Percentiles rank a stretch among this genome's conserved stretches.
Evolutionary conservation across 257 asterid genomes (phyloP).

Genomic region (Galeopsis tetrahit): DNA sequence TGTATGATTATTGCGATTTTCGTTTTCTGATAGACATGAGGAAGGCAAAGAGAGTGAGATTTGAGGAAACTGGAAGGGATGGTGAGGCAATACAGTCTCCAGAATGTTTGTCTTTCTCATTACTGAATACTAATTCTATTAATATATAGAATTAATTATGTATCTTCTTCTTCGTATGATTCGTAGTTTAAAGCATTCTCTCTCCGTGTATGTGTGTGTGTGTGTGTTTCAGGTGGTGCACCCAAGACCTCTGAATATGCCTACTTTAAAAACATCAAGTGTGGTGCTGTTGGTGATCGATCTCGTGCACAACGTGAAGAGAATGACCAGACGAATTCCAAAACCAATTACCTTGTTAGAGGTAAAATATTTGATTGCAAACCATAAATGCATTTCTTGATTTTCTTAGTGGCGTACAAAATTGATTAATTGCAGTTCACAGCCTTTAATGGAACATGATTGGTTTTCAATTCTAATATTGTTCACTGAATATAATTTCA

Average conservation of each 20-base stretch:
- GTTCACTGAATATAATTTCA: conserved; percentile 35
- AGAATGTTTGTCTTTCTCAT: conserved; percentile 42
- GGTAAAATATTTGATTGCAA: conserved; percentile 44
- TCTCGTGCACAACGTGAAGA: conserved; percentile 37
- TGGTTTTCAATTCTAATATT: conserved; percentile 3
- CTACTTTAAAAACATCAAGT: conserved; percentile 67
- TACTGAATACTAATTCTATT: conserved; percentile 19
- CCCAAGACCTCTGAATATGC: conserved; percentile 89
- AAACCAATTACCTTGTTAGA: conserved; percentile 30
- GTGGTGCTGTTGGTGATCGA: conserved; percentile 37
- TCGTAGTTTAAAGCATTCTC: conserved; percentile 2
- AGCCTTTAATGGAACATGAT: conserved; percentile 3
- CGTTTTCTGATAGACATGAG: conserved; percentile 40
- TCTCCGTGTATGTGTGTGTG: not conserved
- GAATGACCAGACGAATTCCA: conserved; percentile 36
- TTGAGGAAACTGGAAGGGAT: conserved; percentile 41
- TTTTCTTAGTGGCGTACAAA: conserved; percentile 6
- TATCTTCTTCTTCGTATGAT: conserved; percentile 5
- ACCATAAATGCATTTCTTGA: not conserved
- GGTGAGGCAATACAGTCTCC: conserved; percentile 43
- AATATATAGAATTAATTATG: not conserved
- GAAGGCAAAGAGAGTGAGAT: conserved; percentile 60
- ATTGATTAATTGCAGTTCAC: not conserved
- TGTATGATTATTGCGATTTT: not conserved
- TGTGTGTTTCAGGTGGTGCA: conserved; percentile 53